These are phyloP conservation scores for Dryas octopetala DNA, from an alignment of 306 rosid species.

Conservation along the genomic window DNA sequence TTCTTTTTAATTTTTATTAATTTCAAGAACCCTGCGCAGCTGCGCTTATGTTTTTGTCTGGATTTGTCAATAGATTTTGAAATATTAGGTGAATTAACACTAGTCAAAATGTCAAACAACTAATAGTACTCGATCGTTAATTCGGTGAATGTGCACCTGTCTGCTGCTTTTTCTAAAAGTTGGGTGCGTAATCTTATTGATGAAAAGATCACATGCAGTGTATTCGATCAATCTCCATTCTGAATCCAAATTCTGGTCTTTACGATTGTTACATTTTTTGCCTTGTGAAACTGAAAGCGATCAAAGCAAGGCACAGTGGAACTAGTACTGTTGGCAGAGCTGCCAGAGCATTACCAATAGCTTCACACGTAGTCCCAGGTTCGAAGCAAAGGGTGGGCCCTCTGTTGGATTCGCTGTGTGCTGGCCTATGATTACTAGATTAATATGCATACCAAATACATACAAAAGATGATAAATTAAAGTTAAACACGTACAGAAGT, in stretches of 20 bases:
- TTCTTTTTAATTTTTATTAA: background rate
- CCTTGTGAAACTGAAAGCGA: no score
- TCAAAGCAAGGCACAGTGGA: no score
- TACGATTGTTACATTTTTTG: no score
- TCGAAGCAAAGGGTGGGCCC: background rate
- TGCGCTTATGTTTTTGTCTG: background rate
- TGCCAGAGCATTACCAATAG: background rate
- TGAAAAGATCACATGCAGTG: background rate
- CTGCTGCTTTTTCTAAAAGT: background rate
- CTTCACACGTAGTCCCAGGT: background rate
- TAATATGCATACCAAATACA: background rate
- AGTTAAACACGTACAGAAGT: background rate
- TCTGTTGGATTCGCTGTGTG: constrained; percentile 4
- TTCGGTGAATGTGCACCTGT: constrained; percentile 18
- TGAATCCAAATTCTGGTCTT: no score
- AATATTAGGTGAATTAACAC: background rate
- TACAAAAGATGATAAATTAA: background rate
- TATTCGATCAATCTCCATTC: no score
- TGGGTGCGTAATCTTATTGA: background rate
- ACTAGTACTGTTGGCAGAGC: no score
- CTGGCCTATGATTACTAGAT: constrained; percentile 2
- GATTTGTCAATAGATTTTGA: constrained; percentile 9
- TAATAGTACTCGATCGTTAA: background rate
- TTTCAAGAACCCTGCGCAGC: background rate
- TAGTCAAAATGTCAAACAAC: constrained; percentile 8